phyloP scores from a whole-genome alignment of 1,139 yeast genomes.

The Scheffersomyces parashehatae region DNA sequence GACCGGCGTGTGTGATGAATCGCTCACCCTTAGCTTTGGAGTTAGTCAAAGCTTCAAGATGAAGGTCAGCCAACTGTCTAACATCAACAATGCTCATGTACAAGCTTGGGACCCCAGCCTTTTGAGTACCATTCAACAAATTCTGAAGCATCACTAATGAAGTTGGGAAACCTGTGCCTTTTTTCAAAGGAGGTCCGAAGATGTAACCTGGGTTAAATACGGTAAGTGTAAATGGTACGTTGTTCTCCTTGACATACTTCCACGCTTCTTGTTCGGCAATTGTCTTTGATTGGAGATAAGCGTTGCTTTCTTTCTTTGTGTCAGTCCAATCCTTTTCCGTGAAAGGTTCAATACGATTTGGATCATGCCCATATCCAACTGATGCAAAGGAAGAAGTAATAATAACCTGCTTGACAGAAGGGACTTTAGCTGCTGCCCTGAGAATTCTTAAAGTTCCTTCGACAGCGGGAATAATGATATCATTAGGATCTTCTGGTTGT shows the following conservation, averaged over 20 bases:
- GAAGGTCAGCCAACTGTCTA: conserved; percentile 19
- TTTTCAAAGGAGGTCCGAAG: conserved; percentile 14
- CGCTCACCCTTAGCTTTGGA: conserved; percentile 12
- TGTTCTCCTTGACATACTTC: conserved; percentile 8
- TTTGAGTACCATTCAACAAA: conserved; percentile 3
- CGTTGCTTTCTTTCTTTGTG: background rate
- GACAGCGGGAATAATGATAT: conserved; percentile 27
- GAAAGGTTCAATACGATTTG: background rate
- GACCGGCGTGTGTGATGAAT: conserved; percentile 2
- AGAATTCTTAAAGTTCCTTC: conserved; percentile 32
- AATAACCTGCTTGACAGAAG: conserved; percentile 52
- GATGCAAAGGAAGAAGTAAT: conserved; percentile 61
- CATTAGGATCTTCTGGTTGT: conserved; percentile 6
- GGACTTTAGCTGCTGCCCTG: conserved; percentile 31
- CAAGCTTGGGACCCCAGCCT: conserved; percentile 4
- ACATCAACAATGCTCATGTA: conserved; percentile 14
- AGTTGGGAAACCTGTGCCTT: conserved; percentile 1
- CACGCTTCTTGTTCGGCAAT: conserved; percentile 14
- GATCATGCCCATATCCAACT: conserved; percentile 13
- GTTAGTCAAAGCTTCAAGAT: conserved; percentile 12
- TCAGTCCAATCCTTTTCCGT: background rate
- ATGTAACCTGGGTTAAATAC: conserved; percentile 18
- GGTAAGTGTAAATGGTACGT: conserved; percentile 7
- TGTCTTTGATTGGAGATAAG: conserved; percentile 8
- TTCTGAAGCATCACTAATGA: conserved; percentile 3